Base-by-base conservation (phyloP, 2,329 filamentous ascomycete species). In the Diatrype stigma region DNA sequence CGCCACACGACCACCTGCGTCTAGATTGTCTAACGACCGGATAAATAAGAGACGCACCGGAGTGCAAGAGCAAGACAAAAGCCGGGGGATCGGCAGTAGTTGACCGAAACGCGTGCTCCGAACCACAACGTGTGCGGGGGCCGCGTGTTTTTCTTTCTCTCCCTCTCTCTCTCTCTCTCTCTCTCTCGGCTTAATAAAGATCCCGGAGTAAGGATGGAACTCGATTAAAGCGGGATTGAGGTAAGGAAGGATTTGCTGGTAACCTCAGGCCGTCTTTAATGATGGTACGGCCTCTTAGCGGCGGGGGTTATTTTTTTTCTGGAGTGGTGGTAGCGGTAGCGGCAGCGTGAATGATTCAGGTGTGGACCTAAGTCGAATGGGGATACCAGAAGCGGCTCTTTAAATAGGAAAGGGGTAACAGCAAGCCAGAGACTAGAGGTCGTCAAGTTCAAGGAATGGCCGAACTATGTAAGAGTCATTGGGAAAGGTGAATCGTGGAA, bases 1-100 rank as follows among this genome's bases (percentile, higher is more conserved):
- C 66, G 64, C 61, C 63, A 60, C 60, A 60, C 61, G 65, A 67
- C 61, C 60, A 56, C 22, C 61, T 57, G 57, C 51, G 52, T 50
- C 46, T 35, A 46, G 47, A 40, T 57, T 47, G 14, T 50, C 53
- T 47, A 49, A 50, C 46, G 50, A 49, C 46, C 21, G 49, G 42
- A 44, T 47, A 51, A 44, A 34, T 50, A 46, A 49, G 34, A 46
- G 52, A 47, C 45, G 51, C 28, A 52, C 47, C 22, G 30, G 51
- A 44, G 21, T 11, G 16, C 23, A n/a, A n/a, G 45, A 35, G n/a
- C 10, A 32, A 23, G 45, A 34, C 32, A 34, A 19, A 26, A 30
- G 26, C 26, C 42, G 12, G 34, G 32, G 30, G 28, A 26, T 23
- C 34, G 38, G 30, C 32, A n/a, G 42, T 19, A 45, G 28, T 26